phyloP scores from a whole-genome alignment of 306 rosid genomes.

The Parietaria judaica region DNA sequence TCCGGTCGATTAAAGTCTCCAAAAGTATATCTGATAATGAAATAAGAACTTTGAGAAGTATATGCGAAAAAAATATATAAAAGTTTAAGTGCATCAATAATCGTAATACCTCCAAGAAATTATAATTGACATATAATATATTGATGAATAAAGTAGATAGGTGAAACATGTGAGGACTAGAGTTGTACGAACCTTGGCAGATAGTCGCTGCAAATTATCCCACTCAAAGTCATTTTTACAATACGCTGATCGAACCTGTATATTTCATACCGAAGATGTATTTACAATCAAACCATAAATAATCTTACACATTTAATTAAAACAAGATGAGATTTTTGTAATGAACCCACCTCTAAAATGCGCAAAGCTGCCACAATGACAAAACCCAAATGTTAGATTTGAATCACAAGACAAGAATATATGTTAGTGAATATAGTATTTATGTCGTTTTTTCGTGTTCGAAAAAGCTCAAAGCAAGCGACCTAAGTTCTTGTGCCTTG shows the following conservation, averaged over 20 bases:
- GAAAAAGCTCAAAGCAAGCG: not conserved
- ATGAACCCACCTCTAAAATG: constrained; percentile 63
- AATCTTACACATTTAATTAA: not conserved
- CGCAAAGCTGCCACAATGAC: constrained; percentile 61
- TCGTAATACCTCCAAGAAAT: too few relatives aligned
- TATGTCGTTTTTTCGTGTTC: too few relatives aligned
- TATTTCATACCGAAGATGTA: not conserved
- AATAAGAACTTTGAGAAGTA: too few relatives aligned
- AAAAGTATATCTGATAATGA: too few relatives aligned
- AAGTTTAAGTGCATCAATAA: too few relatives aligned
- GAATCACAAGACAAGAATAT: too few relatives aligned
- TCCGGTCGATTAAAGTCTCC: too few relatives aligned
- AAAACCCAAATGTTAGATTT: not conserved
- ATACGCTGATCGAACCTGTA: constrained; percentile 80
- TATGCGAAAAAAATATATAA: too few relatives aligned
- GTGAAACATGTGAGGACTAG: not conserved
- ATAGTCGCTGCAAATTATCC: constrained; percentile 66
- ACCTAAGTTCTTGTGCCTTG: constrained; percentile 81
- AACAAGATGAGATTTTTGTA: not conserved
- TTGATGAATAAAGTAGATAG: not conserved
- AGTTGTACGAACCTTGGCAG: constrained; percentile 43
- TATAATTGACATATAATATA: too few relatives aligned
- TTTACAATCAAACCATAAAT: not conserved
- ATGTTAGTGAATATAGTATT: too few relatives aligned
- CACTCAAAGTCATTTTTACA: constrained; percentile 85